These are phyloP conservation scores for Cladosporium sp. DNA, from an alignment of 2,329 filamentous ascomycete genomes.

Conservation along the genomic window DNA sequence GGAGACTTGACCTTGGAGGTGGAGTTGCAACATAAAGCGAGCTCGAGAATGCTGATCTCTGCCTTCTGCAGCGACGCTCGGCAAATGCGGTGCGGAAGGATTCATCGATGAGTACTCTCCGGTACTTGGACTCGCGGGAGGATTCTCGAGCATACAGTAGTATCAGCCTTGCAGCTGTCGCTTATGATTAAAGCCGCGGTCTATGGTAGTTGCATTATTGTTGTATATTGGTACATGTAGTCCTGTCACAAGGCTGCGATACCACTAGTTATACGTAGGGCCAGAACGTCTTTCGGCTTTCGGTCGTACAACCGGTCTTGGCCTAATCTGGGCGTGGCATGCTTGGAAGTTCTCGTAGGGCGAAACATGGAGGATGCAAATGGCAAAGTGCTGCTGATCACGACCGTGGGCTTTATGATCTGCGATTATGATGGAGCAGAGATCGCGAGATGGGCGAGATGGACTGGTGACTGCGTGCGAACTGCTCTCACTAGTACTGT, in stretches of 20 bases:
- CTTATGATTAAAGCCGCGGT: not conserved
- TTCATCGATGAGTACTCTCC: not conserved
- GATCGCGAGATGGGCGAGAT: too few species aligned
- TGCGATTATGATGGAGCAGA: too few species aligned
- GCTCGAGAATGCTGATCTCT: not conserved
- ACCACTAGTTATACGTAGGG: not conserved
- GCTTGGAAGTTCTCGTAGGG: not conserved
- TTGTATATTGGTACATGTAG: not conserved
- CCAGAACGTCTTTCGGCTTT: not conserved
- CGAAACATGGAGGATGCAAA: conserved; percentile 1
- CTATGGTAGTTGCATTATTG: too few species aligned
- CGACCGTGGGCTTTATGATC: too few species aligned
- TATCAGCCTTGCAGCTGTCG: not conserved
- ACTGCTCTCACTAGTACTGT: not conserved
- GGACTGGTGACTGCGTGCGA: not conserved
- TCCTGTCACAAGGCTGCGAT: not conserved
- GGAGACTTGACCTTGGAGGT: not conserved
- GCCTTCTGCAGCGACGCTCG: not conserved
- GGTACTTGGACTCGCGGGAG: not conserved
- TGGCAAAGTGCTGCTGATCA: not conserved
- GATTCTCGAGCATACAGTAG: not conserved
- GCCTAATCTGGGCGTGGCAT: conserved; percentile 2
- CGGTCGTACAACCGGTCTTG: conserved; percentile 4
- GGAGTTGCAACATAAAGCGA: not conserved
- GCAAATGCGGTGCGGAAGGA: not conserved